Evolutionary conservation across 2,329 filamentous ascomycete genomes (phyloP), one percentile per base, ranked within the genome.

Genomic region (Xylariales sp.): DNA sequence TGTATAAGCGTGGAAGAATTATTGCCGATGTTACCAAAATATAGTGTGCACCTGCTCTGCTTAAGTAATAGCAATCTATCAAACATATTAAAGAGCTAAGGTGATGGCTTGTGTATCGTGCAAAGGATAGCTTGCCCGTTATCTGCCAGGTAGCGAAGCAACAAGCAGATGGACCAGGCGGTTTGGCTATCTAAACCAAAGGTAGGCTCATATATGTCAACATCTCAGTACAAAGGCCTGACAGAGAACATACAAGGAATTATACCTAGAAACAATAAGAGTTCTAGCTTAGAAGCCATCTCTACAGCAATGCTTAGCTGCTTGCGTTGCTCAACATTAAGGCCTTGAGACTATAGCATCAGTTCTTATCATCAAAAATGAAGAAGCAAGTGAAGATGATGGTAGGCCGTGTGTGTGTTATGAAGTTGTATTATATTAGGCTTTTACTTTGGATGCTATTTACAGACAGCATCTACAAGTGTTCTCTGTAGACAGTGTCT

Each of bases 71-170:
- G 83, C 4, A 94, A 92, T 6, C 90, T 87, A 75, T 94, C 92
- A 76, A 95, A 97, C 67, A 92, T 89, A 76, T 95, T 91, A 83
- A 97, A 97, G 46, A 97, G 85, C 85, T 95, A 92, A n/a, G 93
- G 92, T 18, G 92, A 95, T 28, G 94, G 94, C 79, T 97, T 94
- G 78, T 97, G 94, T 67, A 97, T 97, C 0, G 94, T 97, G 82
- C 93, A 97, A 9, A 97, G 88, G 79, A 97, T 92, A 55, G 94
- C 93, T 77, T 95, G 93, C 9, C 94, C 94, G 70, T 89, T 91
- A 77, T 94, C 91, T 72, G 93, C 92, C 18, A 97, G 85, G 80
- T 94, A 97, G 78, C 94, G 90, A 52, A 97, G 86, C 7, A 97
- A 86, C 76, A 91, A 89, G 39, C 93, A 86, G 76, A 97, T 97